Conservation (phyloP, 148 eudicot species). For the Talinum fruticosum region DNA sequence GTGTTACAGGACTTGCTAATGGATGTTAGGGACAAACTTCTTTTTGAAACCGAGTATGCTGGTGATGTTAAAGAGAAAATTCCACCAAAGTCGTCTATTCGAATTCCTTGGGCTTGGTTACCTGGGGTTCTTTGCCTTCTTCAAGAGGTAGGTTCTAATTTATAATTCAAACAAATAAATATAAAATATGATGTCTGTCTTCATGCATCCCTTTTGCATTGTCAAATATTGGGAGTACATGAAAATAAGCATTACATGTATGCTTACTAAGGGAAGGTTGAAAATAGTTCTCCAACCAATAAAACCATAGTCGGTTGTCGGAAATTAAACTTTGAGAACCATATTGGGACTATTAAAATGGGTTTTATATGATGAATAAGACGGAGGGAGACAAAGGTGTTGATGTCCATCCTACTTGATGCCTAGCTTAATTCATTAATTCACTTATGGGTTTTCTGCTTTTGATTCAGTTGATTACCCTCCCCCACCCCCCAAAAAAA, state of each 20-base stretch:
- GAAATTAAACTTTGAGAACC: background rate
- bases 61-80: constrained; percentile 79
- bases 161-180: background rate
- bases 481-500: too few species aligned
- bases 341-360: background rate
- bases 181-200: background rate
- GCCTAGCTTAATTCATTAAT: too few species aligned
- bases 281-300: background rate
- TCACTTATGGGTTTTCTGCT: background rate
- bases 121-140: constrained; percentile 97
- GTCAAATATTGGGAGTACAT: too few species aligned
- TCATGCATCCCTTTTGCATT: background rate
- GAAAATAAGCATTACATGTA: too few species aligned
- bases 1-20: constrained; percentile 69
- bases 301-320: background rate
- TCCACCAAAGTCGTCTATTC: constrained; percentile 75
- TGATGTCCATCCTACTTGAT: background rate
- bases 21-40: constrained; percentile 97
- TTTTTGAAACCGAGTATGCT: constrained; percentile 98
- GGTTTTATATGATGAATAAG: background rate
- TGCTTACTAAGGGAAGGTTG: background rate
- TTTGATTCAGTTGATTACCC: too few species aligned
- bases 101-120: constrained; percentile 93
- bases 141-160: constrained; percentile 68
- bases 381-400: background rate